Base-by-base conservation (phyloP, 306 rosid genomes). In the Crataegus laevigata region DNA sequence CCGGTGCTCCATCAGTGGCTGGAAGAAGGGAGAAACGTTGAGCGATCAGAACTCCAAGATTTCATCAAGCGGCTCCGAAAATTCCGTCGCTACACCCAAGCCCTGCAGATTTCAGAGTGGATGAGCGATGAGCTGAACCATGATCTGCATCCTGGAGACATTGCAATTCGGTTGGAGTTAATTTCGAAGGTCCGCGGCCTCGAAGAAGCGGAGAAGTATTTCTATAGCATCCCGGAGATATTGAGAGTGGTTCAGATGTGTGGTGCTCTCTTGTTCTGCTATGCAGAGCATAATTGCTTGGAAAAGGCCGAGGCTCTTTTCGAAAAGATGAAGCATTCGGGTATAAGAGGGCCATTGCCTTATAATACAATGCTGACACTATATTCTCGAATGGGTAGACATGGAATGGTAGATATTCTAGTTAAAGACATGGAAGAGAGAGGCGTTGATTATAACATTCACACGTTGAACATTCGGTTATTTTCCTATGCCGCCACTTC, bases 1-100 rank as follows among this genome's bases (percentile, higher is more conserved):
- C 86, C 86, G 10, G 76, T 88, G 69, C 85, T 92, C 26, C 73
- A 82, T 42, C 89, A 87, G 42, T 91, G 93, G 96, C 65, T 86
- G 10, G 77, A 88, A 71, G 71, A 87, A 79, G 93, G 91, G 30
- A 11, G 71, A 77, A 30, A 70, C 3, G 36, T 85, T 73, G 42
- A 76, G 26, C 75, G 47, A 26, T 32, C 65, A 17, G 79, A 82
- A 7, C 81, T 91, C 34, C 36, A 73, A 14, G 25, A 29, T 50
- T 51, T 84, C 63, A 63, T 88, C 84, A 65, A 8, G 28, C 78
- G 55, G 71, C 97, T 92, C 66, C 47, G 87, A 40, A 66, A 30
- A 18, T 55, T 21, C 29, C 87, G 84, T 67, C 97, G 91, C 40
- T 82, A 28, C 81, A 18, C 51, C 2, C 97, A 92, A 21, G 97